Base-by-base conservation (phyloP, 148 eudicot genomes). In the Camellia japonica region DNA sequence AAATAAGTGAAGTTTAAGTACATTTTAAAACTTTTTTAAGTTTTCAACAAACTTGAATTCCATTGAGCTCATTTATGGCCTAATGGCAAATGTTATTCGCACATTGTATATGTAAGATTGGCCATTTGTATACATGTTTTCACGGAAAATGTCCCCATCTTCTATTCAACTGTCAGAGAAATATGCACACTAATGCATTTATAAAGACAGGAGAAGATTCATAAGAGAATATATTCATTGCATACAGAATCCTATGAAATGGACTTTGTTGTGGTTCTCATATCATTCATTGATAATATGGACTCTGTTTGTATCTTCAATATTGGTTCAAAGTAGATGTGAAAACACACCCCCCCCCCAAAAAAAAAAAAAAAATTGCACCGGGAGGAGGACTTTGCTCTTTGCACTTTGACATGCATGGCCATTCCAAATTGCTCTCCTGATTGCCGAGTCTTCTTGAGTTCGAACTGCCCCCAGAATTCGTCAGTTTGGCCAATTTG, bases 151-250 rank as follows among this genome's bases (percentile, higher is more conserved):
- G 74, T n/a, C 56, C 18, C 19, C 4, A 20, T n/a, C 23, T 18
- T 51, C 59, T 43, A 20, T 18, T 52, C 60, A 13, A 5, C 38
- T 47, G 59, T 72, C 10, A 20, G 43, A 56, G 47, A 56, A 74
- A 41, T 55, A 7, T 56, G 20, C 77, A 1, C 77, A 55, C 15
- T 10, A 38, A 55, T 41, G 30, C 20, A 42, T 71, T 73, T n/a
- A 13, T 12, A 55, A 14, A 58, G 76, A 54, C 14, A 55, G 30
- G 23, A 9, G 3, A 30, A 55, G 19, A 6, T 73, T 23, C 15
- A 58, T 56, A 8, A 42, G 77, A 55, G 77, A 74, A 58, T 59
- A 74, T 58, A 42, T 7, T 41, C 74, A 19, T 71, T 23, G 56
- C 55, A n/a, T 19, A 52, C 51, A 49, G 2, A 42, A 16, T 16